phyloP scores from a whole-genome alignment of 1,139 yeast genomes.

The Nematodospora anomalae region DNA sequence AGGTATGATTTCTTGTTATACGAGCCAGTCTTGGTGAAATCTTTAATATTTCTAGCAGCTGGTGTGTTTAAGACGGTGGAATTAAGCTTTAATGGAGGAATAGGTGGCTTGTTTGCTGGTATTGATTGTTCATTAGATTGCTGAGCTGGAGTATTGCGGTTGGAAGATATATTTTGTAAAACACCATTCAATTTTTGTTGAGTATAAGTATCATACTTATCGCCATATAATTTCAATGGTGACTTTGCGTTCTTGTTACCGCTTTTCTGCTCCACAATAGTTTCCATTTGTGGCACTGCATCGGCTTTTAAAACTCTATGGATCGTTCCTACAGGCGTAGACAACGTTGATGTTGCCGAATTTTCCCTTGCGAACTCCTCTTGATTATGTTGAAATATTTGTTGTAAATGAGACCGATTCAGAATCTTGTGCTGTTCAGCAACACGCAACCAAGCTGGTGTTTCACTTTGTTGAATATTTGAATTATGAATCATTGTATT shows the following conservation, averaged over 20 bases:
- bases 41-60: slow-evolving; percentile 32
- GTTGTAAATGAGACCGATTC: slow-evolving; percentile 30
- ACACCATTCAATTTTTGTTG: slow-evolving; percentile 37
- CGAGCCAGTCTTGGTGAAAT: slow-evolving; percentile 32
- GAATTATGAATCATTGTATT: slow-evolving; percentile 42
- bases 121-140: background rate
- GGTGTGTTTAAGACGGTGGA: slow-evolving; percentile 11
- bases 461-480: slow-evolving; percentile 21
- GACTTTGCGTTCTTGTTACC: slow-evolving; percentile 23
- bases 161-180: slow-evolving; percentile 23
- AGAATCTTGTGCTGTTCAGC: slow-evolving; percentile 29
- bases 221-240: slow-evolving; percentile 42
- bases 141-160: slow-evolving; percentile 16
- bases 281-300: slow-evolving; percentile 19
- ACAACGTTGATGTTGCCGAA: slow-evolving; percentile 37
- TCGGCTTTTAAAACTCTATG: background rate
- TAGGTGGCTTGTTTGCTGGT: slow-evolving; percentile 4
- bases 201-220: slow-evolving; percentile 44
- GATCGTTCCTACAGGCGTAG: slow-evolving; percentile 27
- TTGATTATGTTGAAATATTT: slow-evolving; percentile 26
- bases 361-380: slow-evolving; percentile 19
- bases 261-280: slow-evolving; percentile 21
- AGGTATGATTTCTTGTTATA: slow-evolving; percentile 39
- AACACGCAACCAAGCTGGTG: slow-evolving; percentile 43
- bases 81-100: slow-evolving; percentile 8